Base-by-base conservation (phyloP, 1,284 basidiomycete species). In the Pisolithus thermaeus region DNA sequence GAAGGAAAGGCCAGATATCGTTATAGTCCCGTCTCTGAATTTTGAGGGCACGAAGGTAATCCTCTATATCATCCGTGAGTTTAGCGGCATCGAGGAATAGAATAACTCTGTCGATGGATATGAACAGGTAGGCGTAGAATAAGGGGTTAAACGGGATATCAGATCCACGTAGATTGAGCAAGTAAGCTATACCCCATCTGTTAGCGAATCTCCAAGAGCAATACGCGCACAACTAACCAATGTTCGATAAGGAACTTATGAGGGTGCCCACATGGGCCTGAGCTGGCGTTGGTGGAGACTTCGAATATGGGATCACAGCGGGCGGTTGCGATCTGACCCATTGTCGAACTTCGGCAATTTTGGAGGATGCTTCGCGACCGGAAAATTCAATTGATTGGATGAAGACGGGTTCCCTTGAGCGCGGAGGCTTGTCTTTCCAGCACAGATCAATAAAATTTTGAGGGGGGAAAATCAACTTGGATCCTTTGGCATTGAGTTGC, bases 61-160 rank as follows among this genome's bases (percentile, higher is more conserved):
- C 71, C 23, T 68, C 60, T 1, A 84, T 77, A 2, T 82, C 77
- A 0, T 71, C 65, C 14, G 72, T 73, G 28, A 84, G 64, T 62
- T 92, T 92, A 47, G 65, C 65, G 7, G 69, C 62, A 54, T 92
- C 87, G 36, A 90, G 70, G 70, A 92, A 92, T 7, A 92, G 70
- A n/a, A 81, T 74, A 1, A 79, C 73, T 32, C 65, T 67, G 18
- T 84, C 74, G 8, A 81, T 63, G 2, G 83, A 80, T 37, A 96
- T 75, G 60, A 84, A 90, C 9, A 92, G 68, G 62, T 95, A 96
- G 0, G 89, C 80, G 49, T 88, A 88, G 70, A 95, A 94, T 8
- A 96, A 78, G 0, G 92, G 92, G 60, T 89, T 92, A 73, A 82
- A 90, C 0, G 89, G 90, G 30, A 97, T 84, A 61, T 97, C 94